These are phyloP conservation scores for Tricholoma terreum DNA, from an alignment of 768 basidiomycete genomes.

Conservation along the genomic window DNA sequence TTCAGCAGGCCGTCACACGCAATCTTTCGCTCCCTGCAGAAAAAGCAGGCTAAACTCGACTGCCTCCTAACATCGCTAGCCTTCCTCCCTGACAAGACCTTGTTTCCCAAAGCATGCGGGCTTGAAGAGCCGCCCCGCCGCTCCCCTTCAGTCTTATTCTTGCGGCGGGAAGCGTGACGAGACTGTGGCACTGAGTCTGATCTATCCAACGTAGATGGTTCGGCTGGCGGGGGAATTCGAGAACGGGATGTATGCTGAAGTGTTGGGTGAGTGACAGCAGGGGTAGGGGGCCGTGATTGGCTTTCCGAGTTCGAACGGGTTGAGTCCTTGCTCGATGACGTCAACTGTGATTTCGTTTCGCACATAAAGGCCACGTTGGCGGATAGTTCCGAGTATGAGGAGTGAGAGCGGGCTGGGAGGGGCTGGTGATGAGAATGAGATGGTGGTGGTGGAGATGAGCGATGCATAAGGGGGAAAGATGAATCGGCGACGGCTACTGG, in stretches of 20 bases:
- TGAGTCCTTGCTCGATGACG: background rate
- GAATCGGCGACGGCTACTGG: background rate
- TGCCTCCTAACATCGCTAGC: background rate
- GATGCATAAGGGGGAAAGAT: background rate
- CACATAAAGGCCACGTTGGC: slow-evolving; percentile 18
- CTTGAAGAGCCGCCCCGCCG: background rate
- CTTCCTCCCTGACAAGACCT: background rate
- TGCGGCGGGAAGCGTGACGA: background rate
- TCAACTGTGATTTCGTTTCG: background rate
- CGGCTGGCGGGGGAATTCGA: background rate
- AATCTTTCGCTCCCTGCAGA: slow-evolving; percentile 7
- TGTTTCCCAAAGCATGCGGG: background rate
- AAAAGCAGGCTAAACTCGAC: slow-evolving; percentile 4
- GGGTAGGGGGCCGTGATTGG: background rate
- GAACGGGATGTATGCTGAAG: background rate
- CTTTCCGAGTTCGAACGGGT: too few relatives aligned
- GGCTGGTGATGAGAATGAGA: background rate
- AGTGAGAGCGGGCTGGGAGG: slow-evolving; percentile 10
- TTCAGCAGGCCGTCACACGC: slow-evolving; percentile 7
- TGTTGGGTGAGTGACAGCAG: background rate
- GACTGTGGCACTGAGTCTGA: background rate
- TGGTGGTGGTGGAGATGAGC: background rate
- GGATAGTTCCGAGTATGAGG: slow-evolving; percentile 25
- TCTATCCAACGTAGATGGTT: background rate
- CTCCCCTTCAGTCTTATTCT: background rate